Base-by-base conservation (phyloP, 2,329 filamentous ascomycete species). In the Pezizomycotina sp. region DNA sequence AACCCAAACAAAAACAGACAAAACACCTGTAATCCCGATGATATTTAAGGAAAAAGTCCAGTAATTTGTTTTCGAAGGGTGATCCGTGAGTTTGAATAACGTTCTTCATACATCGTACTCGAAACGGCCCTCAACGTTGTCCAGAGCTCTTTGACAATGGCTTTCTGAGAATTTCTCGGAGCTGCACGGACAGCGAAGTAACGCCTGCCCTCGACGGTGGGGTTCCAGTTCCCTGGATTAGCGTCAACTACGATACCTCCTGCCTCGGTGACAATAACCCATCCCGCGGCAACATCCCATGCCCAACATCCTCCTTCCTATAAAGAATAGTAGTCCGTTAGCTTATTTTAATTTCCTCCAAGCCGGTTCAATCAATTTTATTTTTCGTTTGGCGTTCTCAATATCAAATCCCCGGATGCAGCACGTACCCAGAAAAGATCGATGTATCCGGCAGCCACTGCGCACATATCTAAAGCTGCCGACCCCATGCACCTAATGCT, bases 201-300 rank as follows among this genome's bases (percentile, higher is more conserved):
- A 43, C 67, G 62, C 34, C 73, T 60, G 39, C 60, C 61, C 49
- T 77, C 72, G 34, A 77, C 53, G 34, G 59, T 58, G 2, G 66
- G 61, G n/a, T 69, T 57, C 78, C 77, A 84, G 36, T 68, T 66
- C 0, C 77, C 78, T 0, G 76, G 72, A 53, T 84, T 83, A 4
- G 72, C 77, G 52, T 75, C 66, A 5, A 67, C 76, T 62, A 86
- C 70, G 33, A 69, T 61, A 0, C 79, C 79, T 0, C 79, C 80
- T 0, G 78, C 76, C 60, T 86, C 79, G 19, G 61, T 60, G 16
- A 86, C 59, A 42, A 86, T 74, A 39, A 74, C 71, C 79, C 78
- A 84, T 0, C 74, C 79, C 4, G 80, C 80, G 52, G 76, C 80
- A 2, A 86, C 79, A 55, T 86, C 79, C 79, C 79, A 86, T 2